Evolutionary conservation across 2,329 filamentous ascomycete genomes (phyloP), one percentile per base, ranked within the genome.

Genomic region (Scytalidium sp.): DNA sequence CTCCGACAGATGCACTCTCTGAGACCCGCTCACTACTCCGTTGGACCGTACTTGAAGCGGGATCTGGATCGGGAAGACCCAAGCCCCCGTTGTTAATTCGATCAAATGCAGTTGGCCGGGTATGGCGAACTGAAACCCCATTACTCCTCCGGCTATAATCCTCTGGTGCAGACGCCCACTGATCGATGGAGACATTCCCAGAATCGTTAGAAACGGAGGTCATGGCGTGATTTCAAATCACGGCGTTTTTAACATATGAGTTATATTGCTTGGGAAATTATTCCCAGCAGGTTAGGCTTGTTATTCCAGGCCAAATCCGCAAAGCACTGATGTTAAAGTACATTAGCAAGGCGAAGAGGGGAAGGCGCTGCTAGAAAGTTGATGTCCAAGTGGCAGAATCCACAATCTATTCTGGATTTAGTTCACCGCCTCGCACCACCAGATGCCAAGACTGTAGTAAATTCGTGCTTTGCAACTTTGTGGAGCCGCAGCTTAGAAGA

Each of bases 1-100:
- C 36, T 43, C 49, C 46, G 15, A 64, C 55, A n/a, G 58, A 57
- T 17, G 41, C 46, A 29, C 43, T 41, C 41, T 46, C 39, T 20
- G 47, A 29, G 21, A 40, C 46, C 23, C 32, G 13, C 13, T n/a
- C 15, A n/a, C 5, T n/a, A 36, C 17, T n/a, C 4, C 32, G 32
- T 15, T 15, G 7, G n/a, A n/a, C n/a, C n/a, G n/a, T n/a, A n/a
- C n/a, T n/a, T n/a, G n/a, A n/a, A 36, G 32, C 8, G 17, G 32
- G 13, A 7, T 8, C 13, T 9, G 5, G 32, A 15, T 5, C 4
- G 17, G 32, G 32, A 5, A 36, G 5, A 15, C 32, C 32, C 32
- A 36, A 36, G 5, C 32, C 32, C 4, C 32, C 32, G 32, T 36
- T 36, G 17, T 36, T 36, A 36, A 36, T 36, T 15, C 17, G 32